Evolutionary conservation across 306 rosid species (phyloP), one percentile per base, ranked within the genome.

Genomic region (Cicer cuneatum): DNA sequence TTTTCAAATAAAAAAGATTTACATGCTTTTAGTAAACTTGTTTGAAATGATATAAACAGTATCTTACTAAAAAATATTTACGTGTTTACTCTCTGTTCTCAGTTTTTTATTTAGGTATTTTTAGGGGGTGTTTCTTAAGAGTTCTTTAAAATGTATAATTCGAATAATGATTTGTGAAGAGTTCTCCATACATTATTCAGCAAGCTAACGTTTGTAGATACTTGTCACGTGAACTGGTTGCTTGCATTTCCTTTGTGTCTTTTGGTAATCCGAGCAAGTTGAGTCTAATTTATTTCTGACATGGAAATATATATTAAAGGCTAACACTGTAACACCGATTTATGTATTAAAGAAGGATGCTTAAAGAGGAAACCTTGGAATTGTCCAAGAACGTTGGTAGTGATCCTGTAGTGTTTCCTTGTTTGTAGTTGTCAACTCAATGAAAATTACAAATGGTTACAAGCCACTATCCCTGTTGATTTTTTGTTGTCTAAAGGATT

Each of bases 261-360:
- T 49, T 16, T 53, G 39, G 49, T 6, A 70, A 37, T 38, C 37
- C 11, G 65, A 39, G 40, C 39, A 71, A 18, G 65, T 71, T 38
- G 52, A 39, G 64, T 54, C 16, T 13, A 14, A 41, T 41, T 8
- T 21, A 56, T 40, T 71, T 41, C 10, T 57, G 39, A 53, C 21
- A 37, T 46, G 11, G 18, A 72, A 41, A 60, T 33, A 43, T 43
- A 29, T 29, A 29, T 29, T 29, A 29, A 29, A 73, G 19, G 10
- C 12, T 61, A 43, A 12, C 37, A n/a, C 14, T 8, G n/a, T 37
- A 38, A 60, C 19, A 15, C 5, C 37, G 70, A 49, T 35, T 48
- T 74, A 7, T 52, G 71, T 52, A 35, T 61, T 33, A 48, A 73
- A 41, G 41, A 2, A 37, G 61, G 39, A 70, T 71, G 42, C 24